Evolutionary conservation across 768 basidiomycete species (phyloP), one percentile per base, ranked within the genome.

Genomic region (Boletus vinaceobasis): DNA sequence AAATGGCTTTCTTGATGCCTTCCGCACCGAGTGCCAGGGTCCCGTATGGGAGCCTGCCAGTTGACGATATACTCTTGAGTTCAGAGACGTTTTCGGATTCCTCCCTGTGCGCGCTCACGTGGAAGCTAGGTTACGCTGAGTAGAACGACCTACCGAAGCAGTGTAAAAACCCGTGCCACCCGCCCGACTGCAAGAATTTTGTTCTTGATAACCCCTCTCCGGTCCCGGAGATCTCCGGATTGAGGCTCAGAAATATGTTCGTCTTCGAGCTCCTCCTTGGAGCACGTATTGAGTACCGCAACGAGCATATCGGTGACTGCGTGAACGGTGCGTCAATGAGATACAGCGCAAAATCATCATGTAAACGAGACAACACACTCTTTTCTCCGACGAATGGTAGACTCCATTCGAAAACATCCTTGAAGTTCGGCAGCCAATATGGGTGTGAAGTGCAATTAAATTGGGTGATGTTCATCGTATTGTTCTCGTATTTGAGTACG

Each of bases 341-440:
- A 21, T 19, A 21, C 17, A 9, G 5, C 7, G n/a, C n/a, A n/a
- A n/a, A n/a, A n/a, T n/a, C n/a, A n/a, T n/a, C n/a, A 17, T 23
- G 19, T 21, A 44, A 47, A 13, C 19, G 11, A 14, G 26, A 32
- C 1, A 3, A 75, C 90, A 51, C 57, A 95, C 95, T 97, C 76
- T 98, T 98, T 60, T 92, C 86, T 49, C 94, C 95, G 5, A 98
- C 94, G 68, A 98, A 98, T 0, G 96, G 96, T 53, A 98, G 70
- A 79, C 89, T 92, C 96, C 95, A 98, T 11, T 94, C 96, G 68
- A 98, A 98, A 31, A 93, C 94, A 66, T 98, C 92, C 84, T 95
- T 95, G 64, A 97, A 97, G 74, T 97, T 97, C 0, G 95, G 95
- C 31, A 98, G 70, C 93, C 93, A 95, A 71, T 92, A 97, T 5